These are phyloP conservation scores for Solanum virginianum DNA, from an alignment of 257 asterid genomes.

Conservation along the genomic window DNA sequence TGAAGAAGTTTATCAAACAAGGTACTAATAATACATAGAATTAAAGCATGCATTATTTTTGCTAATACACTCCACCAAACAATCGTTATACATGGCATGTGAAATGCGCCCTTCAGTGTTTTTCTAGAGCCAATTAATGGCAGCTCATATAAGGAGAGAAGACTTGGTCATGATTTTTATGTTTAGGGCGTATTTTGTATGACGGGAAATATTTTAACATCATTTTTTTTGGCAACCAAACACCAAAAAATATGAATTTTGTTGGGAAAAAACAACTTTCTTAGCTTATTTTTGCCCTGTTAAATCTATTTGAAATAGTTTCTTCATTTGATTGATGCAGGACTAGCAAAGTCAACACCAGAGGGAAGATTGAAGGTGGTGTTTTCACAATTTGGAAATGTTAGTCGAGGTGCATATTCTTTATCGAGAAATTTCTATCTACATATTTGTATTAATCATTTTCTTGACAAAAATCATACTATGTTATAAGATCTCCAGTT, in stretches of 20 bases:
- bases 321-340: neutral
- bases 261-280: neutral
- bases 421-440: neutral
- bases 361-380: slow-evolving; percentile 1
- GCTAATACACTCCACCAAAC: no score
- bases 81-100: neutral
- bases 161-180: neutral
- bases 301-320: neutral
- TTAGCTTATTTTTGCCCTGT: neutral
- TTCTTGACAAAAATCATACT: neutral
- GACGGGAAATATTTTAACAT: neutral
- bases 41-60: no score
- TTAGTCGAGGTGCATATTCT: neutral
- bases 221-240: neutral
- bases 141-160: neutral
- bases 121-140: neutral
- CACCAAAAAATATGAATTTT: neutral
- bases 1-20: no score
- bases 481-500: neutral
- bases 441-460: neutral
- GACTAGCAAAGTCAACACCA: neutral
- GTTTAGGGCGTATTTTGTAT: neutral
- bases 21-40: no score
- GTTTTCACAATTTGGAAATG: neutral
- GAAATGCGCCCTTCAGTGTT: neutral